Conservation (phyloP, 805 yeast genomes). For the Saccharomycopsis lassenensis region DNA sequence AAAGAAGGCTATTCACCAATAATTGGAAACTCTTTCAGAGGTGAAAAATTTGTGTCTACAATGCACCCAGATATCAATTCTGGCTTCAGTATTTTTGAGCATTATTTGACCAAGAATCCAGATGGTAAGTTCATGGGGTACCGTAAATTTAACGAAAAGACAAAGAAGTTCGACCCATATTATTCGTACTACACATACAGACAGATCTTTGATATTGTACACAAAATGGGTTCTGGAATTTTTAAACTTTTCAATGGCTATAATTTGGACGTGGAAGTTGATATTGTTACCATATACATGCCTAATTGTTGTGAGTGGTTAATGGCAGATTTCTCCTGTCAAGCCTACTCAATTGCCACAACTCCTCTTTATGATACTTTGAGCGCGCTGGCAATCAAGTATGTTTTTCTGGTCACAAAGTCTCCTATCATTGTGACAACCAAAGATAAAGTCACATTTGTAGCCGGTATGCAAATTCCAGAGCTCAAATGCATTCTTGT, state of each 20-base stretch:
- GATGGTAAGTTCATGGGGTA: conserved; percentile 26
- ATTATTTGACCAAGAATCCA: conserved; percentile 20
- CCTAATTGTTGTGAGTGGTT: conserved; percentile 64
- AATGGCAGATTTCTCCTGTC: conserved; percentile 56
- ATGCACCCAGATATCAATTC: conserved; percentile 29
- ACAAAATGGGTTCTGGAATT: conserved; percentile 21
- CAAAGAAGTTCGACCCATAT: conserved; percentile 16
- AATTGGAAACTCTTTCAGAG: conserved; percentile 34
- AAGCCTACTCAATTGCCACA: conserved; percentile 40
- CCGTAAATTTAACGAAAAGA: not conserved
- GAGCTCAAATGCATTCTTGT: conserved; percentile 41
- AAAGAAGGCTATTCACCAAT: conserved; percentile 39
- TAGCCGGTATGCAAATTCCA: conserved; percentile 33
- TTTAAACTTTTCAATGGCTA: conserved; percentile 19
- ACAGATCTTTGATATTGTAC: conserved; percentile 12
- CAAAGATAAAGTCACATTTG: conserved; percentile 34
- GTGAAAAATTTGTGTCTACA: conserved; percentile 20
- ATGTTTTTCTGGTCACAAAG: conserved; percentile 50
- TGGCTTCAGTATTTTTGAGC: conserved; percentile 24
- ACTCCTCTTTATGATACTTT: conserved; percentile 47
- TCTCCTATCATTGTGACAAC: conserved; percentile 49
- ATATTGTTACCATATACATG: conserved; percentile 37
- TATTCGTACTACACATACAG: conserved; percentile 19
- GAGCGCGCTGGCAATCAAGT: conserved; percentile 49
- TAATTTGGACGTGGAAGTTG: conserved; percentile 6